Base-by-base conservation (phyloP, 2,329 filamentous ascomycete genomes). In the Furcasterigmium sp. region DNA sequence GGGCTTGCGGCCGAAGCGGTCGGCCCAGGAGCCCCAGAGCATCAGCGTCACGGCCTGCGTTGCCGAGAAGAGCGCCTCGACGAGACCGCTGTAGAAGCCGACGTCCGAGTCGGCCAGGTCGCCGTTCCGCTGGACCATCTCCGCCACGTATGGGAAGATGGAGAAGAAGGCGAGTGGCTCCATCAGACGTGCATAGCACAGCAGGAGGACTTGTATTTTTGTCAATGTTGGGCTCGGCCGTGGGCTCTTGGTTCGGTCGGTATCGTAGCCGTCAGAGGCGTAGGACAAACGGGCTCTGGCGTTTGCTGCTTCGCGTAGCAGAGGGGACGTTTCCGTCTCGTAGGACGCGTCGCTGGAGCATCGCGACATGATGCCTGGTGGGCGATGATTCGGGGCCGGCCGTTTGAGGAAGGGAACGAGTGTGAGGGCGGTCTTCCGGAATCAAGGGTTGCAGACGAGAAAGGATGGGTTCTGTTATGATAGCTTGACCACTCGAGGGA, bases 81-180 rank as follows among this genome's bases (percentile, higher is more conserved):
- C 89, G 11, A 90, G 66, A 3, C 87, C 87, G 45, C 74, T 80
- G 68, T 89, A 91, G 65, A 91, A 91, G 2, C 87, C 87, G 4
- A 89, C 80, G 58, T 89, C 82, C n/a, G 74, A 65, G 36, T 78
- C 67, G 2, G 71, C 60, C 3, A 91, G 63, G 10, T 70, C 55
- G 9, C 85, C 85, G 46, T 82, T 84, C 44, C 76, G 70, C 60
- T 78, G 69, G 29, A 87, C 80, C 87, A 91, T 91, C 56, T 84
- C 70, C 55, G 82, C 87, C 62, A 93, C 77, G 63, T 86, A 91
- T 1, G 87, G 85, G 54, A 91, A 86, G 59, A 91, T 88, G 58
- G 75, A 80, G 68, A 91, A 91, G 67, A 88, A 91, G n/a, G 85
- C 84, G 32, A 91, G 75, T 1, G 87, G 86, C 56, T 91, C 87